These are phyloP conservation scores for Aspergillus vadensis DNA, from an alignment of 2,329 filamentous ascomycete species.

Conservation along the genomic window DNA sequence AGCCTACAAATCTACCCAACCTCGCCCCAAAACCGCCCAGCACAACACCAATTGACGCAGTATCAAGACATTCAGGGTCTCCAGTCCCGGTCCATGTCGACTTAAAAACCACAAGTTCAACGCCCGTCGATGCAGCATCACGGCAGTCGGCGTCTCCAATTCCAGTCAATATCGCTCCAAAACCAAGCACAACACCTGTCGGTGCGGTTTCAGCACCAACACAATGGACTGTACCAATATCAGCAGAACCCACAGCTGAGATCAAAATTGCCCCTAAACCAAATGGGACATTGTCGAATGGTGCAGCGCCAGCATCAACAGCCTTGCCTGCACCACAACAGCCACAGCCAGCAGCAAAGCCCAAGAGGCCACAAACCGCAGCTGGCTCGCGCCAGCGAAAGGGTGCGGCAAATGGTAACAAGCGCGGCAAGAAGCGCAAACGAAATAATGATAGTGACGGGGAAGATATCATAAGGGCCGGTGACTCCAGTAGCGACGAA, in stretches of 20 bases:
- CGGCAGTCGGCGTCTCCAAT: conserved; percentile 1
- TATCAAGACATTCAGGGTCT: background rate
- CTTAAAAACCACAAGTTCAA: background rate
- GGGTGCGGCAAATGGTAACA: conserved; percentile 17
- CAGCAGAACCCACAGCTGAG: conserved; percentile 1
- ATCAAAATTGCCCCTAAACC: conserved; percentile 21
- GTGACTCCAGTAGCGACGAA: conserved; percentile 42
- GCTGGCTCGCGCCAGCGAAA: conserved; percentile 21
- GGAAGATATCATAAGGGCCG: conserved; percentile 37
- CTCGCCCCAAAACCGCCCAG: conserved; percentile 19
- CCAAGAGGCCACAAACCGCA: conserved; percentile 14
- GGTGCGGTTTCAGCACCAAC: background rate
- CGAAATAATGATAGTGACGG: conserved; percentile 33
- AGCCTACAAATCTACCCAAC: conserved; percentile 11
- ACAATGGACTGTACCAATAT: background rate
- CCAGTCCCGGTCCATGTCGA: background rate
- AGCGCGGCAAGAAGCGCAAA: conserved; percentile 26
- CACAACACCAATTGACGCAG: conserved; percentile 3
- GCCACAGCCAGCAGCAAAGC: conserved; percentile 13
- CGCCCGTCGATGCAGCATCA: background rate
- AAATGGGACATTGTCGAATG: conserved; percentile 5
- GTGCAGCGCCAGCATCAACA: background rate
- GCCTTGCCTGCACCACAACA: conserved; percentile 11
- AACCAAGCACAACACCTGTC: conserved; percentile 10
- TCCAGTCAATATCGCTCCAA: conserved; percentile 20